phyloP scores from a whole-genome alignment of 805 yeast species.

The Ogataea methanolica region DNA sequence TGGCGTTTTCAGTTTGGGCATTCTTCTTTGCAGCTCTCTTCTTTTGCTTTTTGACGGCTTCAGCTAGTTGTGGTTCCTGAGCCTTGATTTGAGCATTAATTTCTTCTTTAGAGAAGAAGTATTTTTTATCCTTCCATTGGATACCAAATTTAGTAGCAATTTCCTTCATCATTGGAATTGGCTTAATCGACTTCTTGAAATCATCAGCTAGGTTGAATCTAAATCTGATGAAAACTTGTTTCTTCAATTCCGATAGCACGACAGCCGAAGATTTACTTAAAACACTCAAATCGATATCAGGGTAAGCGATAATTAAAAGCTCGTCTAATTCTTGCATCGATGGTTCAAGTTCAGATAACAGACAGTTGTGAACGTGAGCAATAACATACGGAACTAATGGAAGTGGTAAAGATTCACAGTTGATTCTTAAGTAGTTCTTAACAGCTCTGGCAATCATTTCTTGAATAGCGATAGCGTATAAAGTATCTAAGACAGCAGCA shows the following conservation, averaged over 20 bases:
- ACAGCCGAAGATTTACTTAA: constrained; percentile 38
- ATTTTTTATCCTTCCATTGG: constrained; percentile 64
- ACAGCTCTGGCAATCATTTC: constrained; percentile 80
- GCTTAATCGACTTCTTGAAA: constrained; percentile 40
- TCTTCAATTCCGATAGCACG: constrained; percentile 40
- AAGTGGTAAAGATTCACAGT: constrained; percentile 43
- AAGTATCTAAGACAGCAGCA: constrained; percentile 40
- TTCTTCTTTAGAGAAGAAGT: constrained; percentile 42
- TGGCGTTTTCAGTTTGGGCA: constrained; percentile 8
- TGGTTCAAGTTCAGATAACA: constrained; percentile 40
- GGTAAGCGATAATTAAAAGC: constrained; percentile 35
- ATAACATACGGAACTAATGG: constrained; percentile 55
- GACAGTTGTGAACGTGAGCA: constrained; percentile 65
- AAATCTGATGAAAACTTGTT: constrained; percentile 58
- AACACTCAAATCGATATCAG: constrained; percentile 38
- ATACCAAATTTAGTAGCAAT: constrained; percentile 77
- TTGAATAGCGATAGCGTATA: constrained; percentile 42
- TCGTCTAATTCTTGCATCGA: constrained; percentile 40
- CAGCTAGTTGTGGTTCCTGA: constrained; percentile 17
- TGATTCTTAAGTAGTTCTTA: constrained; percentile 65
- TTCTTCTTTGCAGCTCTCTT: constrained; percentile 28
- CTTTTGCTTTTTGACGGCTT: constrained; percentile 27
- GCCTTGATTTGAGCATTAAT: constrained; percentile 28
- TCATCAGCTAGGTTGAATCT: constrained; percentile 49
- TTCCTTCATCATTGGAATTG: constrained; percentile 53